Percentiles rank a stretch among this genome's conserved stretches.
Conservation (phyloP, 148 eudicot genomes). For the Talinum fruticosum region DNA sequence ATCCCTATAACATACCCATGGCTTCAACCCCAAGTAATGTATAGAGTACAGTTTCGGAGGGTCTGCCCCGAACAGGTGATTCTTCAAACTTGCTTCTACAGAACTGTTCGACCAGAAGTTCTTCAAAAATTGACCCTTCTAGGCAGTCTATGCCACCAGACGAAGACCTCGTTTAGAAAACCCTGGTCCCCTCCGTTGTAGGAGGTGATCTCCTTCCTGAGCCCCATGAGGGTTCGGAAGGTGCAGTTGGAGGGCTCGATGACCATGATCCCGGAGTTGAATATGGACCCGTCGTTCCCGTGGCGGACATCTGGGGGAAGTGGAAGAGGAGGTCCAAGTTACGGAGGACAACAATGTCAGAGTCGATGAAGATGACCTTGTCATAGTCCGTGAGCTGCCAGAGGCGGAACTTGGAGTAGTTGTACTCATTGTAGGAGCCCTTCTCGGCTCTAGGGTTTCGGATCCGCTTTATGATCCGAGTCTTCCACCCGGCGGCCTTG, state of each 20-base stretch:
- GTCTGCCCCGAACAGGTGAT: slow-evolving; percentile 64
- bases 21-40: slow-evolving; percentile 85
- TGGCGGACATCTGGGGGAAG: slow-evolving; percentile 79
- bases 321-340: slow-evolving; percentile 70
- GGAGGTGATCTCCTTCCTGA: slow-evolving; percentile 51
- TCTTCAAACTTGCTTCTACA: slow-evolving; percentile 46
- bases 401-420: slow-evolving; percentile 83
- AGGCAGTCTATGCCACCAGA: slow-evolving; percentile 94
- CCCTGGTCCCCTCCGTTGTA: slow-evolving; percentile 98
- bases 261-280: slow-evolving; percentile 93
- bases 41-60: slow-evolving; percentile 73
- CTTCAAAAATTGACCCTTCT: slow-evolving; percentile 79
- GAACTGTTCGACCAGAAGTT: slow-evolving; percentile 83
- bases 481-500: slow-evolving; percentile 65
- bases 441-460: slow-evolving; percentile 75
- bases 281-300: slow-evolving; percentile 70
- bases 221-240: slow-evolving; percentile 59
- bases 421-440: slow-evolving; percentile 80
- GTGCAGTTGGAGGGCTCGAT: slow-evolving; percentile 91
- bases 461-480: slow-evolving; percentile 71
- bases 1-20: slow-evolving; percentile 90
- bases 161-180: slow-evolving; percentile 81
- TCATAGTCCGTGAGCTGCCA: slow-evolving; percentile 87
- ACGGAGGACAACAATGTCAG: slow-evolving; percentile 67
- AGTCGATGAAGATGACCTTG: slow-evolving; percentile 77